Evolutionary conservation across 148 eudicot species (phyloP).

Genomic region (Rhododendron williamsianum): DNA sequence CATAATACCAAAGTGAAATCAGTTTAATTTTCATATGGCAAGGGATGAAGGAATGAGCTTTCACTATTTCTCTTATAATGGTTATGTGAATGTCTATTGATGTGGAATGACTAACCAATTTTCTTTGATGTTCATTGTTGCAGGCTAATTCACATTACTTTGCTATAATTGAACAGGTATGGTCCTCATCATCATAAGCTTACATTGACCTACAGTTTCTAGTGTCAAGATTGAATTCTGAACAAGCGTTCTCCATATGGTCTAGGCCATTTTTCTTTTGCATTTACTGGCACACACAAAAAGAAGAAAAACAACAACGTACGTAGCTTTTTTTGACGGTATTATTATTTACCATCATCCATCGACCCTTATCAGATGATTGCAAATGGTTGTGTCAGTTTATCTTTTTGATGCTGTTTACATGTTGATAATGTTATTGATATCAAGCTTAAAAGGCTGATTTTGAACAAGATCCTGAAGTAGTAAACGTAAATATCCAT

Average conservation of each 20-base stretch:
- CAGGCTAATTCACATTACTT: slow-evolving; percentile 99
- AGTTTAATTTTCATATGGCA: neutral
- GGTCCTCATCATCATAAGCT: slow-evolving; percentile 9
- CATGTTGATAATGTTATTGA: neutral
- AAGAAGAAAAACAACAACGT: neutral
- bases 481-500: neutral
- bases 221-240: neutral
- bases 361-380: neutral
- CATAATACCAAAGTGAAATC: neutral
- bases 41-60: slow-evolving; percentile 5
- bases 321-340: neutral
- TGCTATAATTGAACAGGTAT: slow-evolving; percentile 95
- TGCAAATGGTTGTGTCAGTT: neutral
- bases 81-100: neutral
- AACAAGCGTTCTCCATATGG: neutral
- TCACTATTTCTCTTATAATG: neutral
- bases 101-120: slow-evolving; percentile 1
- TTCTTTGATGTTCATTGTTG: slow-evolving; percentile 20
- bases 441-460: neutral
- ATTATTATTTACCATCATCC: neutral
- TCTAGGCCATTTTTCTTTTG: neutral
- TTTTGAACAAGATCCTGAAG: neutral
- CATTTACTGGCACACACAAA: neutral
- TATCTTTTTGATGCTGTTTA: neutral
- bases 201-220: neutral